These are phyloP conservation scores for Fusarium nematophilum DNA, from an alignment of 2,329 filamentous ascomycete genomes.

Conservation along the genomic window DNA sequence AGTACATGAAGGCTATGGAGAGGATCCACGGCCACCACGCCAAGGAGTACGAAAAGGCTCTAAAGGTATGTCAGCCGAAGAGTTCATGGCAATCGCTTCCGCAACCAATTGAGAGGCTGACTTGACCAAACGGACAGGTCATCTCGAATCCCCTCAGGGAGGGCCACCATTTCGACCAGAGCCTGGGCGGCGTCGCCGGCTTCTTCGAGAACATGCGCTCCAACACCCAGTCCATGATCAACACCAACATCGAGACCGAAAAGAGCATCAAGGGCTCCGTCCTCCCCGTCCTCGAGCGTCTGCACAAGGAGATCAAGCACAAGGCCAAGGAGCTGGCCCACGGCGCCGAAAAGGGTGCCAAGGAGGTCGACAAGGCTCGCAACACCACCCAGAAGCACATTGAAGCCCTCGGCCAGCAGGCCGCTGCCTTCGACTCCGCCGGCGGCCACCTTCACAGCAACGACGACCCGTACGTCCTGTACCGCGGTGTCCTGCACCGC, in stretches of 20 bases:
- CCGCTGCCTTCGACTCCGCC: conserved; percentile 81
- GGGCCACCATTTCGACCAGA: conserved; percentile 92
- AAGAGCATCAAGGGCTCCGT: conserved; percentile 89
- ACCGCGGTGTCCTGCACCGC: conserved; percentile 83
- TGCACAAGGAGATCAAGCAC: conserved; percentile 97
- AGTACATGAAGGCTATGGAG: conserved; percentile 86
- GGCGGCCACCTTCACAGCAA: conserved; percentile 76
- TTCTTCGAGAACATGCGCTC: conserved; percentile 94
- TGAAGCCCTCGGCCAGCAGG: conserved; percentile 88
- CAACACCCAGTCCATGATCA: conserved; percentile 92
- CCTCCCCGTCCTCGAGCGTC: conserved; percentile 86
- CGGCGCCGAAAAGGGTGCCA: conserved; percentile 85
- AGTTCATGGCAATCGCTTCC: too few species aligned
- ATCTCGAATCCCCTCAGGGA: conserved; percentile 88
- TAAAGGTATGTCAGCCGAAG: conserved; percentile 70
- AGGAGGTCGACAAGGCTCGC: conserved; percentile 91
- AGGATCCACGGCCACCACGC: conserved; percentile 86
- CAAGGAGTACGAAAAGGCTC: conserved; percentile 94
- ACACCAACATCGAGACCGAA: conserved; percentile 90
- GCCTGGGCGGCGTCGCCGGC: conserved; percentile 85
- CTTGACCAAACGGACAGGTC: conserved; percentile 63
- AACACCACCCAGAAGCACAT: conserved; percentile 93
- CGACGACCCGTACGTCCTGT: conserved; percentile 90
- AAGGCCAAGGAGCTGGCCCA: conserved; percentile 90
- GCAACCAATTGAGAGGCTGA: conserved; percentile 6